phyloP scores from a whole-genome alignment of 331 rosid species.

The Quercus lobata region DNA sequence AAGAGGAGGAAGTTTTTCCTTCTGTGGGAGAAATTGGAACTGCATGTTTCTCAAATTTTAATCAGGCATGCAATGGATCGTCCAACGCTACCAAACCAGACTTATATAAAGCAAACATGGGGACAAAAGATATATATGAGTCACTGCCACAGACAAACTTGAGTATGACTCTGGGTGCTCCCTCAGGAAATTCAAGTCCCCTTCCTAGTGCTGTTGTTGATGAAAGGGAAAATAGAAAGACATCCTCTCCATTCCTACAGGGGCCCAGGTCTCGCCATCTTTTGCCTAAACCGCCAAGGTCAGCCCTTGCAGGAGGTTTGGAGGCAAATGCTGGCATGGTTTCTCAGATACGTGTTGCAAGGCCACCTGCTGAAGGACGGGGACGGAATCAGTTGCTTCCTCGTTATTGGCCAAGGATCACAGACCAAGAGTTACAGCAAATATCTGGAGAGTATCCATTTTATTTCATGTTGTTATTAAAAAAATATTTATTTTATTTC shows the following conservation, averaged over 20 bases:
- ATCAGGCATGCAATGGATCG: conserved; percentile 50
- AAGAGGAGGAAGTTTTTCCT: conserved; percentile 58
- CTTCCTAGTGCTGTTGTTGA: conserved; percentile 41
- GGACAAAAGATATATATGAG: conserved; percentile 59
- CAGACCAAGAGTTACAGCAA: conserved; percentile 97
- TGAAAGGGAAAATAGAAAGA: conserved; percentile 63
- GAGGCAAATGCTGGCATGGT: conserved; percentile 59
- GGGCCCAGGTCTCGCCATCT: conserved; percentile 79
- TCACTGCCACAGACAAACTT: conserved; percentile 72
- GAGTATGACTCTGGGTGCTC: conserved; percentile 66
- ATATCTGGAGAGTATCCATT: conserved; percentile 98
- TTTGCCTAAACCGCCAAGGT: conserved; percentile 83
- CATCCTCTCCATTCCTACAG: conserved; percentile 50
- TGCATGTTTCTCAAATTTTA: conserved; percentile 42
- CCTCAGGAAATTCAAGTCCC: conserved; percentile 54
- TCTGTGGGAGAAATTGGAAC: conserved; percentile 48
- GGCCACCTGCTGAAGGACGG: conserved; percentile 99
- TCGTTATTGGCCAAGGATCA: conserved; percentile 99
- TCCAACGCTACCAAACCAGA: conserved; percentile 59
- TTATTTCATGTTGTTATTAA: conserved; percentile 4
- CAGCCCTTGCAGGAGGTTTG: conserved; percentile 52
- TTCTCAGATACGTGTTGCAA: conserved; percentile 91
- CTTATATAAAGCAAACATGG: conserved; percentile 40
- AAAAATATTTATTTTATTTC: not conserved
- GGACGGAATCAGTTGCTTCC: conserved; percentile 99